Percentiles rank a stretch among this genome's conserved stretches.
phyloP scores from a whole-genome alignment of 1,284 basidiomycete genomes.

The Fomitiporia mediterranea region DNA sequence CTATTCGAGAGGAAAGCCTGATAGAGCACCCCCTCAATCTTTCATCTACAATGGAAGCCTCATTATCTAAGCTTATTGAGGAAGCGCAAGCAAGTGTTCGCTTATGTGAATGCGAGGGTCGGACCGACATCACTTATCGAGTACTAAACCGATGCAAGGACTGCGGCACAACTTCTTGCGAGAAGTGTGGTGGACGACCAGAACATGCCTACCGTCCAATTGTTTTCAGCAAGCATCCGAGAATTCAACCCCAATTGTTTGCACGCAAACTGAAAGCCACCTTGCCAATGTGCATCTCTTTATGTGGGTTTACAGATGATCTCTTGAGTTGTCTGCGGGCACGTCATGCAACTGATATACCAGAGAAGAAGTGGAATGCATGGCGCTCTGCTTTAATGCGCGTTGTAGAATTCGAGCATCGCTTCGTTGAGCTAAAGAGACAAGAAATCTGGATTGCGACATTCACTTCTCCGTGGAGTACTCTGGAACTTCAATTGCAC shows the following conservation, averaged over 20 bases:
- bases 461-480: constrained; percentile 70
- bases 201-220: constrained; percentile 71
- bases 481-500: constrained; percentile 75
- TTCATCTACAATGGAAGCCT: constrained; percentile 44
- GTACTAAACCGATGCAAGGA: constrained; percentile 68
- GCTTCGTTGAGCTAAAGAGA: constrained; percentile 83
- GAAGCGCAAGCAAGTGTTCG: constrained; percentile 71
- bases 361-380: constrained; percentile 51
- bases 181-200: constrained; percentile 84
- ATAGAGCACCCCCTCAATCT: constrained; percentile 63
- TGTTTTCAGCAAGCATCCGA: constrained; percentile 43
- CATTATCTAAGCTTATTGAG: constrained; percentile 56
- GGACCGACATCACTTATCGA: constrained; percentile 70
- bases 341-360: constrained; percentile 39
- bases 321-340: constrained; percentile 53
- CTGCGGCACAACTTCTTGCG: constrained; percentile 79
- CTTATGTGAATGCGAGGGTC: constrained; percentile 87
- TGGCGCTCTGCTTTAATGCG: constrained; percentile 71
- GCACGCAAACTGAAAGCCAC: constrained; percentile 71
- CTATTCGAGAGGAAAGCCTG: constrained; percentile 70
- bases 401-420: constrained; percentile 61
- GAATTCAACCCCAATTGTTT: constrained; percentile 69
- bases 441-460: constrained; percentile 84
- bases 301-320: constrained; percentile 49
- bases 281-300: constrained; percentile 81